Base-by-base conservation (phyloP, 768 basidiomycete species). In the Auricularia sp. region DNA sequence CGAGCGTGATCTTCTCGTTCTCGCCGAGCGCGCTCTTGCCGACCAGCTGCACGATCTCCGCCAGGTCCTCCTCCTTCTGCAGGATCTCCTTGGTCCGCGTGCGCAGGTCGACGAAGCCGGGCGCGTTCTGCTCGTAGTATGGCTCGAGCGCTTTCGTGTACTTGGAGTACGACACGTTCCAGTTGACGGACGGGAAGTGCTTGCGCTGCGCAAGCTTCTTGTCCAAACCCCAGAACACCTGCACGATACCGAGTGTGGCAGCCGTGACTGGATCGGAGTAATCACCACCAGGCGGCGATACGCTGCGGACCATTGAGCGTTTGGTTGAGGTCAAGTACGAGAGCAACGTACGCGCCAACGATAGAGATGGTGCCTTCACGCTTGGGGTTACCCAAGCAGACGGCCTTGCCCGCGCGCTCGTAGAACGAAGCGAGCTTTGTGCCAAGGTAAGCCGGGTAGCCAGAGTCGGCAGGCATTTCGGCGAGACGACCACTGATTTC, bases 121-220 rank as follows among this genome's bases (percentile, higher is more conserved):
- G 91, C 71, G 92, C 88, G 62, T 87, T 88, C 54, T 81, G 77
- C 75, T 98, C 94, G 76, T 98, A 99, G 76, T 94, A 88, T 1
- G 90, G 84, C 71, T 96, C 94, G 47, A 98, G 84, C 10, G 94
- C 87, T 73, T 94, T 95, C 67, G 88, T 90, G 77, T 99, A 98
- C 76, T 99, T 99, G 66, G 97, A 98, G 76, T 98, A 98, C 10
- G 97, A 99, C n/a, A 97, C 79, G 69, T 88, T 97, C 97, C 97
- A 99, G 79, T 99, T 98, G 75, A 99, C 96, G n/a, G 95, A 97
- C 1, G 97, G 97, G 83, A 99, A 99, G 75, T 99, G 95, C 76
- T 99, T 98, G 68, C 96, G 85, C 75, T 98, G 97, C 2, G 97
- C 97, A 66, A 98, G 86, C 74, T 96, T 94, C 86, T 99, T 99